Evolutionary conservation across 495 filamentous ascomycete genomes (phyloP).

Genomic region (Penicillium bovifimosum): DNA sequence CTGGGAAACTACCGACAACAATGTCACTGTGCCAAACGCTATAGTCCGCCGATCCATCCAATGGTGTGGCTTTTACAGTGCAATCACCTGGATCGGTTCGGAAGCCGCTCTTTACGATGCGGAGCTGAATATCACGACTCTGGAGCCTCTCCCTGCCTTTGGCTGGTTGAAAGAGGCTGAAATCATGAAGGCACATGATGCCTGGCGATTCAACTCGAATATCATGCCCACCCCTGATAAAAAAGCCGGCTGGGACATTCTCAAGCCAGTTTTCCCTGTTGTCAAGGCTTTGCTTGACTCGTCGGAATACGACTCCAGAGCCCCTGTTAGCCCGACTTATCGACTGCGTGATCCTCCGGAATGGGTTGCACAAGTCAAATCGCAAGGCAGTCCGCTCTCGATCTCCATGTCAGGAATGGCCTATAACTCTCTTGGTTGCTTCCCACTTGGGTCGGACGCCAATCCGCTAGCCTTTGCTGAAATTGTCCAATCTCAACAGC

Average conservation of each 20-base stretch:
- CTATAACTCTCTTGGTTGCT: constrained; percentile 49
- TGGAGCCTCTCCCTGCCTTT: constrained; percentile 48
- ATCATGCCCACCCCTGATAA: constrained; percentile 18
- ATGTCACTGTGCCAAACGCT: constrained; percentile 42
- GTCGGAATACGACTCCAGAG: constrained; percentile 12
- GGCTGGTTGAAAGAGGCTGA: constrained; percentile 52
- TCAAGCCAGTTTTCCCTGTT: constrained; percentile 25
- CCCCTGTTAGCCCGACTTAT: constrained; percentile 3
- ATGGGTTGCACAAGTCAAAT: constrained; percentile 34
- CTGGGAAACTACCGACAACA: constrained; percentile 53
- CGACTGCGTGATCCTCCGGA: constrained; percentile 35
- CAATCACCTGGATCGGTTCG: constrained; percentile 46
- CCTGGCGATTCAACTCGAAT: constrained; percentile 42
- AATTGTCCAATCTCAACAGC: constrained; percentile 46
- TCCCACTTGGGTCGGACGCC: constrained; percentile 49
- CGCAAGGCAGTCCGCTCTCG: constrained; percentile 44
- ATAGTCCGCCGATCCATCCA: constrained; percentile 48
- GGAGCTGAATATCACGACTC: constrained; percentile 26
- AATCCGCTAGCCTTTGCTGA: constrained; percentile 41
- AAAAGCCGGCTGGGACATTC: constrained; percentile 24
- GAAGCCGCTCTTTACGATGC: constrained; percentile 39
- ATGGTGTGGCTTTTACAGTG: constrained; percentile 55
- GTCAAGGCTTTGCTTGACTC: constrained; percentile 26
- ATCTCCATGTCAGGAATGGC: constrained; percentile 41
- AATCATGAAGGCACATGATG: constrained; percentile 48